Evolutionary conservation across 805 yeast genomes (phyloP), one percentile per base, ranked within the genome.

Genomic region (Candida tammaniensis): DNA sequence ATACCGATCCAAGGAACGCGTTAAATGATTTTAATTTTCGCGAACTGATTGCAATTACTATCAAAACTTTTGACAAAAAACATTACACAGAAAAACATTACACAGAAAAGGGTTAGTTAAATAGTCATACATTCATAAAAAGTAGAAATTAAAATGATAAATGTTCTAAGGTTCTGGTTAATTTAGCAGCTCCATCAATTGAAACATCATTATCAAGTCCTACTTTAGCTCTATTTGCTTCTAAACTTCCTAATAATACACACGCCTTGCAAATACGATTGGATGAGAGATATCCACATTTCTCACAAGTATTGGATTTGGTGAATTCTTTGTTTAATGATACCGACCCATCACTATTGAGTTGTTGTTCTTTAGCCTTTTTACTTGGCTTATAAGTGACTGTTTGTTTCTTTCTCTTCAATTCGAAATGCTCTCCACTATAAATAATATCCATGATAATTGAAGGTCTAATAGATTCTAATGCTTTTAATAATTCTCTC

Each of bases 231-330:
- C 93, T 70, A 43, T 75, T 79, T 34, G 75, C 68, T 48, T 89
- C 93, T 36, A 93, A 70, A 0, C 96, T 96, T 40, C 86, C 89
- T 31, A 93, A 60, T 18, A 93, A 63, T 35, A 84, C 74, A 59
- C 98, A 93, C 0, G 98, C 98, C 61, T 93, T 93, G 62, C 98
- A 93, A 5, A 88, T 75, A 50, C 64, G 72, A 55, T 93, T 93
- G 44, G 89, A 83, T 0, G 98, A 86, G 24, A 93, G 62, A 53
- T 91, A 93, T 0, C 97, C 96, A 64, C 98, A 93, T 42, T 79
- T 80, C 43, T 80, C 85, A 64, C 98, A 93, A 39, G 79, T 54
- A 46, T 81, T 82, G 3, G 87, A 88, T 51, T 82, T 86, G 14
- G 65, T 66, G 42, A 66, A 70, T 18, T 40, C 46, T 13, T 48